phyloP scores from a whole-genome alignment of 352 stramenopile genomes.

The Globisporangium spinosum region DNA sequence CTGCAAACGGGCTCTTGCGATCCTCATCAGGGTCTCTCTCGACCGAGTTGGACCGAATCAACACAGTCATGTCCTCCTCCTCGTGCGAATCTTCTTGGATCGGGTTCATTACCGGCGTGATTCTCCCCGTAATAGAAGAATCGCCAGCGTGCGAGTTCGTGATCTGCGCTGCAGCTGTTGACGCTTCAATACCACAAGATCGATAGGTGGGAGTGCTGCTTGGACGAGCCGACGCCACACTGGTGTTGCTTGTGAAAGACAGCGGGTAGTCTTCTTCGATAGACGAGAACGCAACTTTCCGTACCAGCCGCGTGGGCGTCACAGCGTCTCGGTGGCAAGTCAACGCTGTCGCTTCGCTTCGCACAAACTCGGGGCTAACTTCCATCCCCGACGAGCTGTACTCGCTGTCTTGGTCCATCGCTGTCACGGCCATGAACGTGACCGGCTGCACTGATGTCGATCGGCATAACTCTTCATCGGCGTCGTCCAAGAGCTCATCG shows the following conservation, averaged over 20 bases:
- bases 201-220: conserved; percentile 8
- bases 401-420: conserved; percentile 15
- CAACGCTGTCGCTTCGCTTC: conserved; percentile 19
- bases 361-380: conserved; percentile 20
- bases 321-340: conserved; percentile 14
- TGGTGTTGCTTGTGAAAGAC: conserved; percentile 33
- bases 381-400: conserved; percentile 12
- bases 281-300: conserved; percentile 47
- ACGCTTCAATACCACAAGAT: conserved; percentile 11
- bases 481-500: conserved; percentile 49
- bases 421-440: conserved; percentile 13
- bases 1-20: conserved; percentile 30
- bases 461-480: conserved; percentile 38
- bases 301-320: conserved; percentile 26
- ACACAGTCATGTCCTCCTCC: conserved; percentile 52
- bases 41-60: conserved; percentile 40
- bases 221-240: conserved; percentile 20
- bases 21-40: conserved; percentile 43
- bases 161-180: conserved; percentile 7
- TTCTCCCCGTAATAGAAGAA: conserved; percentile 1
- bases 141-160: conserved; percentile 1
- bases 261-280: conserved; percentile 56
- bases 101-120: conserved; percentile 11
- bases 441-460: conserved; percentile 33
- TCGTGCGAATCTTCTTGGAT: conserved; percentile 20